phyloP scores from a whole-genome alignment of 176 grass and related monocot genomes.

The Eragrostis curvula region DNA sequence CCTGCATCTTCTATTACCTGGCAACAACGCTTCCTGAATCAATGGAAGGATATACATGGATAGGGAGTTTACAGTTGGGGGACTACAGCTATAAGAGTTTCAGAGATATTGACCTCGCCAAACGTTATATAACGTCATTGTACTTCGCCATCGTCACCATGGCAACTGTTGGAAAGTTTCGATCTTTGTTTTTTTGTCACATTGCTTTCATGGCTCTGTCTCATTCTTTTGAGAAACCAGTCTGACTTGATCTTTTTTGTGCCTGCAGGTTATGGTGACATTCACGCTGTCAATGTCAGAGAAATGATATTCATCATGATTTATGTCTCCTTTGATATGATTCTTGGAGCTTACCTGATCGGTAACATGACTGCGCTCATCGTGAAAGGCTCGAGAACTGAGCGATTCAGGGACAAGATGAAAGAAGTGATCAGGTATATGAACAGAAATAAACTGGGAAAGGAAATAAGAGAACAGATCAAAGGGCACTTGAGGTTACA shows the following conservation, averaged over 20 bases:
- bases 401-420: conserved; percentile 98
- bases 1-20: conserved; percentile 96
- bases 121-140: conserved; percentile 83
- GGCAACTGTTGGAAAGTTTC: conserved; percentile 87
- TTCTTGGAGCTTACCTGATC: conserved; percentile 96
- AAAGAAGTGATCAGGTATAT: conserved; percentile 95
- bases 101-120: conserved; percentile 84
- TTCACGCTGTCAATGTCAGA: conserved; percentile 90
- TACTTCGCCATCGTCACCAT: conserved; percentile 99
- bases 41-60: conserved; percentile 93
- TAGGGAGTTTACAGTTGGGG: conserved; percentile 85
- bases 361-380: conserved; percentile 99
- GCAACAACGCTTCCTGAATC: conserved; percentile 88
- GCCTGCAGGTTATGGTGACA: conserved; percentile 92
- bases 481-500: conserved; percentile 92
- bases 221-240: background rate
- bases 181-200: background rate
- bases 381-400: conserved; percentile 99
- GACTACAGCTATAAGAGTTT: conserved; percentile 77
- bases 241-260: conserved; percentile 2
- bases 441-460: conserved; percentile 91
- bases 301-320: conserved; percentile 99
- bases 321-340: conserved; percentile 99
- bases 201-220: background rate
- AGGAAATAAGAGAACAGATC: conserved; percentile 86